These are phyloP conservation scores for Xylaria cubensis DNA, from an alignment of 495 filamentous ascomycete species.

Conservation along the genomic window DNA sequence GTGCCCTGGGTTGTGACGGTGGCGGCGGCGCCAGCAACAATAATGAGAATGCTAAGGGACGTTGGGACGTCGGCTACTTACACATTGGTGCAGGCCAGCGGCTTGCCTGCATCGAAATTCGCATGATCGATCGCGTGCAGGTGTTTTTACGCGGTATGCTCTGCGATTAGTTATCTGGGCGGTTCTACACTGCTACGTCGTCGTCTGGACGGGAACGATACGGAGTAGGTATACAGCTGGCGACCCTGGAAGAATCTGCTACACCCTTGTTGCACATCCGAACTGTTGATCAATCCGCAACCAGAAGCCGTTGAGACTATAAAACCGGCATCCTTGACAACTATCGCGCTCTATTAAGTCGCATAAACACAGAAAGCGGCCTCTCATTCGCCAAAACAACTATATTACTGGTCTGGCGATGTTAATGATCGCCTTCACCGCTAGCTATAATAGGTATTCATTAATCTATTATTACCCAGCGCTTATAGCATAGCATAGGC, in stretches of 20 bases:
- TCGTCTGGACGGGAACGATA: not conserved
- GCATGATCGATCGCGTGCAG: conserved; percentile 23
- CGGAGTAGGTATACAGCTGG: not conserved
- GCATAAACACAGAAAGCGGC: conserved; percentile 15
- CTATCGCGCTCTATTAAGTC: not conserved
- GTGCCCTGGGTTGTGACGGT: conserved; percentile 1
- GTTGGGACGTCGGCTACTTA: not conserved
- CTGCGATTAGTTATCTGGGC: not conserved
- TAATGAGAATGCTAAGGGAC: conserved; percentile 4
- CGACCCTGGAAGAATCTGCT: not conserved
- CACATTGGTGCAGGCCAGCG: conserved; percentile 15
- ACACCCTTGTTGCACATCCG: conserved; percentile 25
- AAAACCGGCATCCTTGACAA: conserved; percentile 10
- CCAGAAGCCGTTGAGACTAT: not conserved
- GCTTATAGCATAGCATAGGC: conserved; percentile 13
- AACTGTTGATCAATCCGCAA: conserved; percentile 19
- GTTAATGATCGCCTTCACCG: not conserved
- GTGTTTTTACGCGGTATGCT: conserved; percentile 13
- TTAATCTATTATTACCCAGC: conserved; percentile 18
- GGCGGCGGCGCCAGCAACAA: not conserved
- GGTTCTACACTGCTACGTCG: not conserved
- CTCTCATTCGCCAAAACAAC: conserved; percentile 1
- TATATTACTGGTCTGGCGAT: conserved; percentile 17
- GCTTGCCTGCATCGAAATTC: conserved; percentile 16
- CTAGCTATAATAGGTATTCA: not conserved